These are phyloP conservation scores for Neurospora discreta DNA, from an alignment of 495 filamentous ascomycete genomes.

Conservation along the genomic window DNA sequence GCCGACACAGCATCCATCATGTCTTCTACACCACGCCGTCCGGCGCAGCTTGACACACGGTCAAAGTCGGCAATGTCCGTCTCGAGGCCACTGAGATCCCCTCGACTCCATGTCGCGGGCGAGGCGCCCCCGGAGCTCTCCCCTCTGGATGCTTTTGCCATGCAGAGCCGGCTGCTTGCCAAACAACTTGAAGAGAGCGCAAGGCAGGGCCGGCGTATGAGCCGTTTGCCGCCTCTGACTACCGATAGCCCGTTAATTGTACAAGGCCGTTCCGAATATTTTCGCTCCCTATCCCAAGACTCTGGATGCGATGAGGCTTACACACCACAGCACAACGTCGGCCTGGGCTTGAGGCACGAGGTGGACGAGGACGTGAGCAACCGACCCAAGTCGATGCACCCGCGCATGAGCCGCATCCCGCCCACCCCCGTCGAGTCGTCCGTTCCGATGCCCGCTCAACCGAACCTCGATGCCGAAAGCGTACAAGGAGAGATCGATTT, in stretches of 20 bases:
- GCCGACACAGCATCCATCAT: constrained; percentile 3
- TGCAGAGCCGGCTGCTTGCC: constrained; percentile 79
- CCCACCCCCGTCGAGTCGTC: constrained; percentile 38
- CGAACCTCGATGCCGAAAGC: constrained; percentile 20
- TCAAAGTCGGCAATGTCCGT: constrained; percentile 52
- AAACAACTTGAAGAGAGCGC: constrained; percentile 71
- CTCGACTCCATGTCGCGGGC: constrained; percentile 68
- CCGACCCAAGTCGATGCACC: constrained; percentile 63
- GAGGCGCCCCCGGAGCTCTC: constrained; percentile 87
- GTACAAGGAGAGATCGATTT: constrained; percentile 24
- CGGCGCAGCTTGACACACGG: constrained; percentile 50
- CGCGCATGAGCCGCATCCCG: constrained; percentile 55
- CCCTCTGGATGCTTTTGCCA: constrained; percentile 85
- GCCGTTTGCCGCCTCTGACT: constrained; percentile 70
- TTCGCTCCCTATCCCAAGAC: constrained; percentile 47
- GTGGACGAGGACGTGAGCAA: constrained; percentile 42
- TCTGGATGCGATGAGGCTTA: constrained; percentile 28
- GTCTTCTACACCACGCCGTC: constrained; percentile 41
- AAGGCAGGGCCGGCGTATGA: constrained; percentile 61
- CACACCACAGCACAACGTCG: constrained; percentile 20
- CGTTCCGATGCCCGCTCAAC: constrained; percentile 27
- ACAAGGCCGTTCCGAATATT: constrained; percentile 63
- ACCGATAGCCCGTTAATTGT: constrained; percentile 58
- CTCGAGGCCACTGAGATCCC: constrained; percentile 48
- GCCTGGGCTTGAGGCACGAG: constrained; percentile 40